These are phyloP conservation scores for Lactarius psammicola DNA, from an alignment of 768 basidiomycete genomes.

Conservation along the genomic window DNA sequence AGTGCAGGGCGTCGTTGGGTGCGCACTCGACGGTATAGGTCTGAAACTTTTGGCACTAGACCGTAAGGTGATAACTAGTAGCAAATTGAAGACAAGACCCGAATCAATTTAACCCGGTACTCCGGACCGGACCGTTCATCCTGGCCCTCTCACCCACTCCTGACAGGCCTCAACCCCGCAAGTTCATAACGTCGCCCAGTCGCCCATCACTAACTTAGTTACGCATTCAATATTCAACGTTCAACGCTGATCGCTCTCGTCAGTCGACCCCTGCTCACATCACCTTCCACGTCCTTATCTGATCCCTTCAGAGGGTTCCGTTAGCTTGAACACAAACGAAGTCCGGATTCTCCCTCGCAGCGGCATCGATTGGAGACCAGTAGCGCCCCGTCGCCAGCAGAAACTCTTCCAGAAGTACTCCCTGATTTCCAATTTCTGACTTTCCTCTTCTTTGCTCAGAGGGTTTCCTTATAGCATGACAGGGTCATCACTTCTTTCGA, in stretches of 20 bases:
- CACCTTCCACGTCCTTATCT: slow-evolving; percentile 17
- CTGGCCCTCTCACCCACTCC: too few species aligned
- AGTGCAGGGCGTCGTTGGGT: too few species aligned
- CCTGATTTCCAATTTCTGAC: neutral
- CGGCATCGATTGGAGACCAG: slow-evolving; percentile 75
- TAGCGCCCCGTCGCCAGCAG: too few species aligned
- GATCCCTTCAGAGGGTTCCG: slow-evolving; percentile 68
- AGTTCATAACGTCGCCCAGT: slow-evolving; percentile 73
- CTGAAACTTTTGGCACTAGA: too few species aligned
- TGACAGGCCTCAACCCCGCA: too few species aligned
- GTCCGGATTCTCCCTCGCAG: slow-evolving; percentile 73
- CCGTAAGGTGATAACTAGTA: too few species aligned
- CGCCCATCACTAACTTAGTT: slow-evolving; percentile 81
- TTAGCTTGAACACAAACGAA: slow-evolving; percentile 88
- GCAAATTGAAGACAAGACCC: too few species aligned
- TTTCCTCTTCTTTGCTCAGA: neutral
- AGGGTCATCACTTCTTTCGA: slow-evolving; percentile 97
- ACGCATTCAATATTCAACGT: too few species aligned
- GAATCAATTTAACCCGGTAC: too few species aligned
- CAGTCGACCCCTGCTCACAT: slow-evolving; percentile 37
- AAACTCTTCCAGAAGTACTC: slow-evolving; percentile 81
- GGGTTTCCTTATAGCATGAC: slow-evolving; percentile 70
- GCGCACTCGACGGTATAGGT: too few species aligned
- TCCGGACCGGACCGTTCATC: too few species aligned
- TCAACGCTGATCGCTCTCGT: slow-evolving; percentile 88